Base-by-base conservation (phyloP, 495 filamentous ascomycete genomes). In the Aspergillus bridgeri region DNA sequence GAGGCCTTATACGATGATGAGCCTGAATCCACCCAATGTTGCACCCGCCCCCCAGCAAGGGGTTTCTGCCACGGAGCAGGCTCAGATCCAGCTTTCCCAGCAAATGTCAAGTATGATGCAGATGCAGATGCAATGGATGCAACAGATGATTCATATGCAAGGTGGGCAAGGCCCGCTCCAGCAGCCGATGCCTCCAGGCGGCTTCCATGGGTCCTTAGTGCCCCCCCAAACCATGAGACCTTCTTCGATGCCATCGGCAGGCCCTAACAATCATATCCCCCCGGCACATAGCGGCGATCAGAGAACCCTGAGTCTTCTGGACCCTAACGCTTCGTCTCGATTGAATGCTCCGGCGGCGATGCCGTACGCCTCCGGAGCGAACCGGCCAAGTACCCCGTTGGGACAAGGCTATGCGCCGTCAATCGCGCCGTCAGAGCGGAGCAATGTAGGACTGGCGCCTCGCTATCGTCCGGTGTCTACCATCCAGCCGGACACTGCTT, bases 341-440 rank as follows among this genome's bases (percentile, higher is more conserved):
- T 76, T 71, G 65, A 74, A 72, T 49, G 65, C 64, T 22, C 67
- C 70, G 13, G 65, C 70, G 13, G 65, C 69, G 0, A 63, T 64
- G 61, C 69, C 72, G 15, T 68, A 73, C 60, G 62, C 66, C 0
- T 60, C 68, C 6, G 65, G 66, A 9, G 65, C 49, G 6, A 58
- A 64, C 56, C 65, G 69, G 5, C 73, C 75, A 22, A 60, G 56
- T 27, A 73, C 68, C 7, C 61, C 68, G 23, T 59, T 53, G 25
- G 67, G 69, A 18, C 66, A 70, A 51, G 81, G 82, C 19, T 91
- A 90, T 67, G 78, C 87, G 0, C 76, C 88, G 3, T 89, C 86
- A 4, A 93, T 98, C 55, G 92, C 94, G 5, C 95, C 94, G 5
- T 96, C 89, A 1, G 94, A 98, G 74, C 87, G 94, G 50, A 96